These are phyloP conservation scores for Aspergillus uvarum DNA, from an alignment of 2,329 filamentous ascomycete species.

Conservation along the genomic window DNA sequence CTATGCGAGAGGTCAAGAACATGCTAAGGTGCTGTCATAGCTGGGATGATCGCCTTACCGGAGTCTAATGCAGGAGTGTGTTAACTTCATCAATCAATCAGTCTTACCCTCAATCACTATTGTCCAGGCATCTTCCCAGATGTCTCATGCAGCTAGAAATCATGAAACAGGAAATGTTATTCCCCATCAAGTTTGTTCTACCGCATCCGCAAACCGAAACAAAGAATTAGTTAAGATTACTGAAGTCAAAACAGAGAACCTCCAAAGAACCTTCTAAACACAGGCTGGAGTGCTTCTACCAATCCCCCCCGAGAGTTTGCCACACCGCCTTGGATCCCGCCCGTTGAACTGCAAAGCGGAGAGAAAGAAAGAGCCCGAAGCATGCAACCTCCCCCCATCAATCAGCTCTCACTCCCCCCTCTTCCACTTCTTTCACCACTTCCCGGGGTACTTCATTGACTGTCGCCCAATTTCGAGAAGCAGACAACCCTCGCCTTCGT, in stretches of 20 bases:
- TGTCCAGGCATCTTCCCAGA: neutral
- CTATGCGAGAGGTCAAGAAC: too few relatives aligned
- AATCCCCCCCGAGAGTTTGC: neutral
- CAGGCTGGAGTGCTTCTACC: neutral
- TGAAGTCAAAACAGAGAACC: too few relatives aligned
- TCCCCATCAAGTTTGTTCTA: neutral
- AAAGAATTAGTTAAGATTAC: neutral
- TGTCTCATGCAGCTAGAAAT: neutral
- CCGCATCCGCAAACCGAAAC: neutral
- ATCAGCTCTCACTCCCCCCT: neutral
- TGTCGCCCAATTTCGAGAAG: neutral
- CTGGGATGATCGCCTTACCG: neutral
- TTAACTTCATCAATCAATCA: neutral
- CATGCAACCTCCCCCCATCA: neutral
- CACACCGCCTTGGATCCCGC: neutral
- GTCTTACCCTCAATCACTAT: neutral
- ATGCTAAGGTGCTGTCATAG: too few relatives aligned
- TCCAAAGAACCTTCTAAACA: too few relatives aligned
- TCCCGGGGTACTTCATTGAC: neutral
- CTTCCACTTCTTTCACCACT: slow-evolving; percentile 1
- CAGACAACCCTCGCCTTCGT: neutral
- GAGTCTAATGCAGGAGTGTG: neutral
- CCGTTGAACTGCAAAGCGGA: neutral
- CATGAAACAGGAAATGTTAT: neutral
- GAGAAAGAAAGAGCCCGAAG: neutral